Conservation (phyloP, 495 filamentous ascomycete species). For the Penicillium bialowiezense region DNA sequence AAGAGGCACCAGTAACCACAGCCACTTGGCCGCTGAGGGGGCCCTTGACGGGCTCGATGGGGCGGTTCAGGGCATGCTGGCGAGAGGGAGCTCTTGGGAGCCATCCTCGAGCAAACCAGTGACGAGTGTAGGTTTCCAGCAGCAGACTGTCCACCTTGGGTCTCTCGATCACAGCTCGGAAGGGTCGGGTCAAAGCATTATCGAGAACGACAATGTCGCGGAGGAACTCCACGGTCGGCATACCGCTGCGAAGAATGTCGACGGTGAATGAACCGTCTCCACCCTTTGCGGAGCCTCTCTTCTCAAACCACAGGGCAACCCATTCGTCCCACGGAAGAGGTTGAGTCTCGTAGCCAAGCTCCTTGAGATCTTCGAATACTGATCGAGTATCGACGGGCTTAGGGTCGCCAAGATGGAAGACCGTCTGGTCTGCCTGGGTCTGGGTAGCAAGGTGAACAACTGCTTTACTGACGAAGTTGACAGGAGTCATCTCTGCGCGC, state of each 20-base stretch:
- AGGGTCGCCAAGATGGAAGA: slow-evolving; percentile 68
- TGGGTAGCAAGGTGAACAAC: slow-evolving; percentile 60
- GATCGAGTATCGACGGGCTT: slow-evolving; percentile 52
- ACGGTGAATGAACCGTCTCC: slow-evolving; percentile 59
- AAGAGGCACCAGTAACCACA: slow-evolving; percentile 49
- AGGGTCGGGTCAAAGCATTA: slow-evolving; percentile 54
- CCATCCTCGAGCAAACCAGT: slow-evolving; percentile 71
- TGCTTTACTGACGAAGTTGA: slow-evolving; percentile 65
- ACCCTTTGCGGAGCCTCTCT: slow-evolving; percentile 52
- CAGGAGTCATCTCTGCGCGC: slow-evolving; percentile 71
- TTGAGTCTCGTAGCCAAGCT: slow-evolving; percentile 62
- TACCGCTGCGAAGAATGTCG: slow-evolving; percentile 54
- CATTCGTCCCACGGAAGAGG: slow-evolving; percentile 59
- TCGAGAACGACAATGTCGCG: slow-evolving; percentile 58
- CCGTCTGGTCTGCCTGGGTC: slow-evolving; percentile 46
- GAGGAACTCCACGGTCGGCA: slow-evolving; percentile 62
- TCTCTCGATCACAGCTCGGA: slow-evolving; percentile 53
- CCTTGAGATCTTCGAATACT: slow-evolving; percentile 53
- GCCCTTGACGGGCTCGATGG: slow-evolving; percentile 38
- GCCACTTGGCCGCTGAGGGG: slow-evolving; percentile 52
- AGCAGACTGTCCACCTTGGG: slow-evolving; percentile 58
- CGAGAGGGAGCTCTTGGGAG: slow-evolving; percentile 51
- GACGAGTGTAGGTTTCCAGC: slow-evolving; percentile 63
- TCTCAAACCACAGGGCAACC: slow-evolving; percentile 60
- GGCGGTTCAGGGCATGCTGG: slow-evolving; percentile 32